These are phyloP conservation scores for Talaromyces sp. DNA, from an alignment of 2,329 filamentous ascomycete genomes.

Conservation along the genomic window DNA sequence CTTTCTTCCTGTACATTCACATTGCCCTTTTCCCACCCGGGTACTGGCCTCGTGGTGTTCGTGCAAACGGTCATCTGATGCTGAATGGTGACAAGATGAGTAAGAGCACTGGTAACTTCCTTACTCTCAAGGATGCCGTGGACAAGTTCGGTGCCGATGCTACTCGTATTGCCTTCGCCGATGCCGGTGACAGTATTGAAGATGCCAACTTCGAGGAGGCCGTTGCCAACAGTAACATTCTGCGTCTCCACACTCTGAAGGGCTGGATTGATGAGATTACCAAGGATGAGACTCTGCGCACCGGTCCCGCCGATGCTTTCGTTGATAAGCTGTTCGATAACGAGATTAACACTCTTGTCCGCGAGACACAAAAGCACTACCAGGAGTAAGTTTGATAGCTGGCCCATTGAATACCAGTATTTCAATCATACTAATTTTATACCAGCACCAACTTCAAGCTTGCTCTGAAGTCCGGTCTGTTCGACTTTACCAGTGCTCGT, in stretches of 20 bases:
- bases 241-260: slow-evolving; percentile 78
- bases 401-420: background rate
- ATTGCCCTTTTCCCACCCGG: slow-evolving; percentile 82
- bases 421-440: slow-evolving; percentile 16
- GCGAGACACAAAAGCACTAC: slow-evolving; percentile 78
- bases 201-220: slow-evolving; percentile 98
- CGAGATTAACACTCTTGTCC: slow-evolving; percentile 83
- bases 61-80: slow-evolving; percentile 89
- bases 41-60: slow-evolving; percentile 85
- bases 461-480: slow-evolving; percentile 82
- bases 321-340: slow-evolving; percentile 91
- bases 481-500: slow-evolving; percentile 85
- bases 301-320: slow-evolving; percentile 74
- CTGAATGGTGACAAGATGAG: slow-evolving; percentile 98
- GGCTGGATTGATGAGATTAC: slow-evolving; percentile 91
- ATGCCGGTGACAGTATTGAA: slow-evolving; percentile 90
- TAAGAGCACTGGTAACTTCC: slow-evolving; percentile 96
- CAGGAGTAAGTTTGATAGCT: slow-evolving; percentile 53
- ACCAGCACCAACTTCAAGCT: slow-evolving; percentile 75
- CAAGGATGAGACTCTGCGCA: slow-evolving; percentile 73
- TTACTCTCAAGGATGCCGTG: slow-evolving; percentile 83
- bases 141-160: slow-evolving; percentile 95
- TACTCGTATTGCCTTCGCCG: slow-evolving; percentile 84
- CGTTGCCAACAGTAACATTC: slow-evolving; percentile 87
- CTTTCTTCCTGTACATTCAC: slow-evolving; percentile 94